These are phyloP conservation scores for Cryptococcus deneoformans DNA, from an alignment of 1,284 basidiomycete genomes.

Conservation along the genomic window DNA sequence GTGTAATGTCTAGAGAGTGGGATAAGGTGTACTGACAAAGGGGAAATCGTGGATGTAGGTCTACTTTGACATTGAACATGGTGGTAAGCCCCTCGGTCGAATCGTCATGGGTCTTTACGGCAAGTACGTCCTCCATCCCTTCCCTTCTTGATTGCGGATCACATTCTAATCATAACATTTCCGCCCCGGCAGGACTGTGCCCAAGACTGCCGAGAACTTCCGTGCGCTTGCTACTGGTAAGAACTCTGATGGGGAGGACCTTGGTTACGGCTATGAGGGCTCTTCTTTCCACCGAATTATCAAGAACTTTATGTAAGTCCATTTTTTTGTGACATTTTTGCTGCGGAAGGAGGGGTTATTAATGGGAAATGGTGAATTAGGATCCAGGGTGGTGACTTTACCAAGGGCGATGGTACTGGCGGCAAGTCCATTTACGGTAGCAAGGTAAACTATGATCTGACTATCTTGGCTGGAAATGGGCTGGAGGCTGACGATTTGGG, in stretches of 20 bases:
- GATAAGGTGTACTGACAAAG: not conserved
- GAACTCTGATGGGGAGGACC: conserved; percentile 70
- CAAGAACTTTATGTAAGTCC: conserved; percentile 62
- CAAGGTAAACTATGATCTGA: conserved; percentile 24
- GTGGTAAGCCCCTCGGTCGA: conserved; percentile 75
- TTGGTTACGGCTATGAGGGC: conserved; percentile 70
- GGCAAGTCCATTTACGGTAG: conserved; percentile 62
- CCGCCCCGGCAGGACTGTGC: conserved; percentile 63
- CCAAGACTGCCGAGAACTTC: conserved; percentile 69
- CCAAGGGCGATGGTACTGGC: conserved; percentile 61
- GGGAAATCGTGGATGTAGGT: conserved; percentile 49
- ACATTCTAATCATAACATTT: not conserved
- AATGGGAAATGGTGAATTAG: conserved; percentile 28
- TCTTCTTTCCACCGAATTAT: conserved; percentile 69
- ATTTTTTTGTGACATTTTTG: not conserved
- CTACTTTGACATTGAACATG: conserved; percentile 91
- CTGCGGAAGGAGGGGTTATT: not conserved
- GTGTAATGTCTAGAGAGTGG: no score
- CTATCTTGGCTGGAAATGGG: not conserved
- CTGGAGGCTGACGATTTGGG: not conserved
- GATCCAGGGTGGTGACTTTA: conserved; percentile 72
- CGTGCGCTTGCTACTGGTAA: conserved; percentile 66
- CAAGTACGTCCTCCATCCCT: conserved; percentile 52
- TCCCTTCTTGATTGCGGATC: not conserved
- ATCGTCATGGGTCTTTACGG: conserved; percentile 83